A percentile compares a stretch with the other conserved stretches of the same genome.
phyloP scores from a whole-genome alignment of 768 basidiomycete species.

The Hericium coralloides region DNA sequence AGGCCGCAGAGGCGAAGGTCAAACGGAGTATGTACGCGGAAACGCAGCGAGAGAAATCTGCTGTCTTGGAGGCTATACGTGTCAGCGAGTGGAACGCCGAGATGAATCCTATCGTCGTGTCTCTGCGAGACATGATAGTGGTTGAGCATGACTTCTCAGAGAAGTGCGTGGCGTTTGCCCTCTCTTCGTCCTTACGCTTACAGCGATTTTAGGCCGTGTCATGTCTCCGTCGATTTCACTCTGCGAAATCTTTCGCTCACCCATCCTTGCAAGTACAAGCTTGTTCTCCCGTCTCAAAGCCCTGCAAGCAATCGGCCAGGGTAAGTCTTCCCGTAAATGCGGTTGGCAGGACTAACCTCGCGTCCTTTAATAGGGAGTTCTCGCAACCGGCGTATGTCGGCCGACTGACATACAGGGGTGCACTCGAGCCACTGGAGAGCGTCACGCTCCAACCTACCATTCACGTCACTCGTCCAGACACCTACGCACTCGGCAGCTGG shows the following conservation, averaged over 20 bases:
- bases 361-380: conserved; percentile 24
- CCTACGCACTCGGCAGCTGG: conserved; percentile 63
- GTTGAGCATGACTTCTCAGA: conserved; percentile 55
- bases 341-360: neutral
- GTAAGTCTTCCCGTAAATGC: conserved; percentile 10
- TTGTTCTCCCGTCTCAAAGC: conserved; percentile 34
- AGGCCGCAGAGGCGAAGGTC: conserved; percentile 51
- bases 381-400: conserved; percentile 54
- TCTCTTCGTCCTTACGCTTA: conserved; percentile 1
- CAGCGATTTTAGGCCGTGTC: conserved; percentile 38
- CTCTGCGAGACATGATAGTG: conserved; percentile 32
- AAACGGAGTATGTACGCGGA: conserved; percentile 89
- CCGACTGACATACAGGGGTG: conserved; percentile 55
- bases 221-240: conserved; percentile 41
- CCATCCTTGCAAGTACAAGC: conserved; percentile 44
- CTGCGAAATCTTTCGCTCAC: conserved; percentile 70
- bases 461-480: conserved; percentile 55
- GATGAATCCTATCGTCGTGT: conserved; percentile 61
- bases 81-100: conserved; percentile 71
- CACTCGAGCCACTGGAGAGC: conserved; percentile 40
- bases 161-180: conserved; percentile 38
- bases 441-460: conserved; percentile 39
- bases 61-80: conserved; percentile 58
- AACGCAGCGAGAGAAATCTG: conserved; percentile 64
- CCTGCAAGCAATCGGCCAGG: conserved; percentile 16